A percentile compares a stretch with the other conserved stretches of the same genome.
Conservation (phyloP, 2,329 filamentous ascomycete species). For the Trichoderma pleuroti region DNA sequence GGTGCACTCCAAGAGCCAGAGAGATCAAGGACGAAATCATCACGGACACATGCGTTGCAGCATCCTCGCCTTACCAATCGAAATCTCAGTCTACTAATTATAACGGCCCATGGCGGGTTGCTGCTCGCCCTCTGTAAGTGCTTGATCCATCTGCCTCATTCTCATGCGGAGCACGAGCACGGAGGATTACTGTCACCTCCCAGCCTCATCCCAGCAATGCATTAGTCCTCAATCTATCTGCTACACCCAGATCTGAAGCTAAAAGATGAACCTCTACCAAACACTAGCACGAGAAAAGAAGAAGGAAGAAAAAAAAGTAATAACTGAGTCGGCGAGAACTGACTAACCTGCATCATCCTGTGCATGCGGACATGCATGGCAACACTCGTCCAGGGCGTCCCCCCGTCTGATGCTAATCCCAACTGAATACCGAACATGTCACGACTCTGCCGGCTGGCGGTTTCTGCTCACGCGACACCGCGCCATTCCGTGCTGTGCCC, state of each 20-base stretch:
- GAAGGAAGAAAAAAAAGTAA: not conserved
- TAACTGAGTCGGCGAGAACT: not conserved
- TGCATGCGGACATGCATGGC: not conserved
- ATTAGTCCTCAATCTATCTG: conserved; percentile 1
- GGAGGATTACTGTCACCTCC: not conserved
- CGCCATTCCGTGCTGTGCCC: not conserved
- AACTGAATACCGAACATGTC: conserved; percentile 1
- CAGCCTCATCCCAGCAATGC: not conserved
- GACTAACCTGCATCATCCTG: not conserved
- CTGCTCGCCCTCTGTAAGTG: not conserved
- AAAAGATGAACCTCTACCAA: not conserved
- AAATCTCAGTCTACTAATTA: not conserved
- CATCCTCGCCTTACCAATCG: not conserved
- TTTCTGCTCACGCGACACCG: conserved; percentile 8
- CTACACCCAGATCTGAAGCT: not conserved
- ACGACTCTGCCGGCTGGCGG: not conserved
- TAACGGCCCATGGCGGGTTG: not conserved
- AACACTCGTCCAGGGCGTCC: not conserved
- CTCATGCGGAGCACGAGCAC: not conserved
- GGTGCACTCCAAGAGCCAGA: not conserved
- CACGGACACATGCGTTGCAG: not conserved
- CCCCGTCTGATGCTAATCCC: conserved; percentile 1
- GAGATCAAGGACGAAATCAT: not conserved
- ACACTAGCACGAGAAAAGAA: not conserved
- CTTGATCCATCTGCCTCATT: not conserved